A percentile compares a stretch with the other conserved stretches of the same genome.
Conservation (phyloP, 176 grass and related monocot species). For the Tillandsia leiboldiana region DNA sequence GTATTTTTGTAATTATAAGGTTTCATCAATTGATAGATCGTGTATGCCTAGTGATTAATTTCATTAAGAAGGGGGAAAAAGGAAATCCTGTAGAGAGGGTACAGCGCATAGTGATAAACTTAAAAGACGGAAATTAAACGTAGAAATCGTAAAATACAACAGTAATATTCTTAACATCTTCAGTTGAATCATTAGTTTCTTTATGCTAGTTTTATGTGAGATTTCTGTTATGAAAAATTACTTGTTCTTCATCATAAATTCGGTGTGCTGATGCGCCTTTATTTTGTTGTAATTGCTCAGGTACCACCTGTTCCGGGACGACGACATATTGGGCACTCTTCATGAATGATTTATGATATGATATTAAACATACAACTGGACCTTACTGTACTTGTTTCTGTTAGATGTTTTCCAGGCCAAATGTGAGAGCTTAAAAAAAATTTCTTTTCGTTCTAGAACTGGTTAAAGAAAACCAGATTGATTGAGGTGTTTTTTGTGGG, state of each 20-base stretch:
- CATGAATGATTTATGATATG: slow-evolving; percentile 30
- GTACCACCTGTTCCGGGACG: slow-evolving; percentile 54
- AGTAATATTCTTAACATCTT: no score
- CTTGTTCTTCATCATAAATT: not conserved
- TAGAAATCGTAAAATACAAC: no score
- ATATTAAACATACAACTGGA: slow-evolving; percentile 5
- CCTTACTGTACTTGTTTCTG: slow-evolving; percentile 7
- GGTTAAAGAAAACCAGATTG: not conserved
- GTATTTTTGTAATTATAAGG: no score
- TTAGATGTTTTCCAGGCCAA: not conserved
- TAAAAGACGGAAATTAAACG: no score
- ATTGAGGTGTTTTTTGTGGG: no score
- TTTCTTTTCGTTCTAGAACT: not conserved
- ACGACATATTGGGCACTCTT: slow-evolving; percentile 49
- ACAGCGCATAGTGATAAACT: no score
- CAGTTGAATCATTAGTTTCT: no score
- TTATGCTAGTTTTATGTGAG: not conserved
- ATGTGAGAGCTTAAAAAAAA: not conserved
- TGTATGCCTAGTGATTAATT: no score
- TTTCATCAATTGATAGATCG: no score
- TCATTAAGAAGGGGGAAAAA: no score
- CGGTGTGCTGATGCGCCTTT: not conserved
- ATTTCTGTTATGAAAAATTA: not conserved
- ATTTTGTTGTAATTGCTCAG: slow-evolving; percentile 17
- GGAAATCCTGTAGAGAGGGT: no score